Evolutionary conservation across 352 stramenopile genomes (phyloP).

Genomic region (Nothophytophthora sp.): DNA sequence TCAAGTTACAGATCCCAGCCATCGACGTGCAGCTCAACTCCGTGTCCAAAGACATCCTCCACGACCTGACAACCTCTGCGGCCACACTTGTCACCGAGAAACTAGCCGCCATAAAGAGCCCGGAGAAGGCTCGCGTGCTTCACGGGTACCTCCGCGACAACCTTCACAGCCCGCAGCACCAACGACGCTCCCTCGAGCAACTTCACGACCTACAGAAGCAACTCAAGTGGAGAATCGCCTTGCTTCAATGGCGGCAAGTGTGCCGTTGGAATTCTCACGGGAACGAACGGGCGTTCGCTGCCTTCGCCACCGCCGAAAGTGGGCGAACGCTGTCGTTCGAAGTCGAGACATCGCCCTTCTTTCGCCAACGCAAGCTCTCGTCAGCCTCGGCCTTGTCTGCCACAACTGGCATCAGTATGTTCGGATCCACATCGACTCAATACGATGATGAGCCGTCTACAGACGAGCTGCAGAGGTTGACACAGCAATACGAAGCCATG

Average conservation of each 20-base stretch:
- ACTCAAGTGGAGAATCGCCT: conserved; percentile 67
- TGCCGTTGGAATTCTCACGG: conserved; percentile 60
- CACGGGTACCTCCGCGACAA: conserved; percentile 12
- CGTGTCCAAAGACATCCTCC: conserved; percentile 63
- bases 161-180: background rate
- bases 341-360: conserved; percentile 45
- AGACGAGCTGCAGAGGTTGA: conserved; percentile 50
- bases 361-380: conserved; percentile 35
- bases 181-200: conserved; percentile 34
- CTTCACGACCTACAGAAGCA: conserved; percentile 46
- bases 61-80: conserved; percentile 44
- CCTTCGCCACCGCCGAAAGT: conserved; percentile 42
- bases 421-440: conserved; percentile 29
- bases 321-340: conserved; percentile 35
- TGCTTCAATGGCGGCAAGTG: conserved; percentile 52
- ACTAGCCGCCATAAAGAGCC: conserved; percentile 35
- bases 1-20: conserved; percentile 59
- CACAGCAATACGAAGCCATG: conserved; percentile 48
- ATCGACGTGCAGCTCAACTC: conserved; percentile 53
- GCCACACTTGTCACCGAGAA: conserved; percentile 44
- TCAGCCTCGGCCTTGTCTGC: conserved; percentile 33
- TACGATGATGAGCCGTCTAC: conserved; percentile 43
- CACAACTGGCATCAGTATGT: conserved; percentile 37
- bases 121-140: conserved; percentile 38
- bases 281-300: conserved; percentile 42